Conservation (phyloP, 129 eudicot genomes). For the Deinandra increscens region DNA sequence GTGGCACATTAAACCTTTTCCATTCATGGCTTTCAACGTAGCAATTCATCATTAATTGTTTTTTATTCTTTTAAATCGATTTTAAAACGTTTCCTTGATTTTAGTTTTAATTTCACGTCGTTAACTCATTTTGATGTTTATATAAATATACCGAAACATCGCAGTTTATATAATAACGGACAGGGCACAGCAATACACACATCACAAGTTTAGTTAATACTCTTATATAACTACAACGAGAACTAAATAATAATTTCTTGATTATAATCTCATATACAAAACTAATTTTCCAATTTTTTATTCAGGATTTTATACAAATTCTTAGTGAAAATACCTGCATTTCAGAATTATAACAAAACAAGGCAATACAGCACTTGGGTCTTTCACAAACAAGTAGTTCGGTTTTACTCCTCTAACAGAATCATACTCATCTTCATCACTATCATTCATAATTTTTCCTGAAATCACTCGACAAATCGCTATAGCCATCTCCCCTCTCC, state of each 20-base stretch:
- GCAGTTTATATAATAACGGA: no score
- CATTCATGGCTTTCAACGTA: no score
- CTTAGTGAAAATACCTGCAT: slow-evolving; percentile 17
- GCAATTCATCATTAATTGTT: no score
- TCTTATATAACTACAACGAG: no score
- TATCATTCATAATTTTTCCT: slow-evolving; percentile 36
- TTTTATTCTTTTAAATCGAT: no score
- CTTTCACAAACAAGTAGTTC: slow-evolving; percentile 35
- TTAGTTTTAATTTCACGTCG: no score
- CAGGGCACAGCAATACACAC: no score
- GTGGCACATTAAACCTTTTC: no score
- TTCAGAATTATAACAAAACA: slow-evolving; percentile 45
- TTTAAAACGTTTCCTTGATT: no score
- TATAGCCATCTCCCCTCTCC: slow-evolving; percentile 37
- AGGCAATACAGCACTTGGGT: slow-evolving; percentile 48
- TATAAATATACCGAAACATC: no score
- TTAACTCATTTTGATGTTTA: no score
- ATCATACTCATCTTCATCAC: slow-evolving; percentile 41
- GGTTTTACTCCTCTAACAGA: slow-evolving; percentile 30
- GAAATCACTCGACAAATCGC: slow-evolving; percentile 44
- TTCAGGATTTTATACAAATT: neutral
- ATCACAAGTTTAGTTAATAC: no score
- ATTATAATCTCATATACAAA: neutral
- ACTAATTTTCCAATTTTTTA: neutral
- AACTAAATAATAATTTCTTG: neutral